These are phyloP conservation scores for Bipolaris bicolor DNA, from an alignment of 2,329 filamentous ascomycete genomes.

Conservation along the genomic window DNA sequence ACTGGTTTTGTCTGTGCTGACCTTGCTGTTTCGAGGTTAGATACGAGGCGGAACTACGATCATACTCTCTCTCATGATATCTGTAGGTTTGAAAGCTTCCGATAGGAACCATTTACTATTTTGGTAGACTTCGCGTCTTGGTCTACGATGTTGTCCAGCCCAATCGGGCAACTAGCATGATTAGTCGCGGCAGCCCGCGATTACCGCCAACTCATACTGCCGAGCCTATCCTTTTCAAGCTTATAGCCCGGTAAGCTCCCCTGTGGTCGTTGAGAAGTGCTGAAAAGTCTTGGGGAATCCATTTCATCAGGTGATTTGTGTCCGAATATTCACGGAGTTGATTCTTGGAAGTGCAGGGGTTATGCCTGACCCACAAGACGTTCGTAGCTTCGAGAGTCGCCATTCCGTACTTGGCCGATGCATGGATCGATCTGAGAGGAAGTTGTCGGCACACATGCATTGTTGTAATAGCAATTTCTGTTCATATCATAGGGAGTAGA, in stretches of 20 bases:
- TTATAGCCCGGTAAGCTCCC: neutral
- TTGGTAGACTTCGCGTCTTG: neutral
- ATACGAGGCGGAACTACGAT: neutral
- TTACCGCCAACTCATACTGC: slow-evolving; percentile 12
- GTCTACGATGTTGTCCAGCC: neutral
- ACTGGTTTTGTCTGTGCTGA: neutral
- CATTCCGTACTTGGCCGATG: too few species aligned
- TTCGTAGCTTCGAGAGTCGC: too few species aligned
- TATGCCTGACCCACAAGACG: too few species aligned
- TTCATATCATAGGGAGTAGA: too few species aligned
- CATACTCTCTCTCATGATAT: neutral
- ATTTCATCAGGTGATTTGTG: too few species aligned
- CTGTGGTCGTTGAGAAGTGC: too few species aligned
- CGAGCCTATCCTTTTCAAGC: neutral
- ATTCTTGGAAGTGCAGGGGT: too few species aligned
- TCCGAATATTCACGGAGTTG: too few species aligned
- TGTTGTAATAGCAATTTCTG: too few species aligned
- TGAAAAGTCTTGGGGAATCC: too few species aligned
- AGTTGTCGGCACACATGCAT: too few species aligned
- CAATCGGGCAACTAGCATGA: neutral
- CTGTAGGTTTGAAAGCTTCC: neutral
- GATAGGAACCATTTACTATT: neutral
- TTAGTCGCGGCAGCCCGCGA: slow-evolving; percentile 21
- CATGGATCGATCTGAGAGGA: too few species aligned
- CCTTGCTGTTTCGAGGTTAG: neutral